Evolutionary conservation across 305 asterid genomes (phyloP).

Genomic region (Fraxinus sp.): DNA sequence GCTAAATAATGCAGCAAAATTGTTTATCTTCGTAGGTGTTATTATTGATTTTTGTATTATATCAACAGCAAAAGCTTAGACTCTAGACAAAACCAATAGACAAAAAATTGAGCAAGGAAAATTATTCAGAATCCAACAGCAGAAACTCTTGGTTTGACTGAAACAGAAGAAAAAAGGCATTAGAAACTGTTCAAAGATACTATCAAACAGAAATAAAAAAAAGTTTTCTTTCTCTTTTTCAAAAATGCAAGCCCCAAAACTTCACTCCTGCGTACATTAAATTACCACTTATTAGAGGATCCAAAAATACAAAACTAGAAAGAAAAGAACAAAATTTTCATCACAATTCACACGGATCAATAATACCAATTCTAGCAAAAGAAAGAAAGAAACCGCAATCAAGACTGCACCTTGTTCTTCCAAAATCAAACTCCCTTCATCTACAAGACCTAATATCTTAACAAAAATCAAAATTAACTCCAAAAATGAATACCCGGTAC

Average conservation of each 20-base stretch:
- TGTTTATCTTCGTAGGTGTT: background rate
- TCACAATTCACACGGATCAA: background rate
- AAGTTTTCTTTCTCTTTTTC: background rate
- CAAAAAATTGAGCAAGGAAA: background rate
- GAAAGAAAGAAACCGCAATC: background rate
- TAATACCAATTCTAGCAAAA: background rate
- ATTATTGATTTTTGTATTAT: background rate
- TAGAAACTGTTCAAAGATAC: background rate
- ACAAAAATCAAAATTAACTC: background rate
- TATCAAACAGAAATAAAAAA: background rate
- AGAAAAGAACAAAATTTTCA: background rate
- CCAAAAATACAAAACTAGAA: background rate
- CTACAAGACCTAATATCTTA: background rate
- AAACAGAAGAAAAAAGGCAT: background rate
- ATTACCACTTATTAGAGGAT: background rate
- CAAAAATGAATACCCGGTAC: slow-evolving; percentile 20
- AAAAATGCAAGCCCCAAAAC: background rate
- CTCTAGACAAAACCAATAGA: background rate
- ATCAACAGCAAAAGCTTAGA: background rate
- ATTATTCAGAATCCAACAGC: background rate
- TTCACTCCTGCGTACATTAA: background rate
- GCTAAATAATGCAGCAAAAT: background rate
- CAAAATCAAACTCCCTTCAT: background rate
- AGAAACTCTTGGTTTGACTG: background rate
- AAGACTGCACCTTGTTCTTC: background rate